phyloP scores from a whole-genome alignment of 345 rosid genomes.

The Clarkia xantiana region DNA sequence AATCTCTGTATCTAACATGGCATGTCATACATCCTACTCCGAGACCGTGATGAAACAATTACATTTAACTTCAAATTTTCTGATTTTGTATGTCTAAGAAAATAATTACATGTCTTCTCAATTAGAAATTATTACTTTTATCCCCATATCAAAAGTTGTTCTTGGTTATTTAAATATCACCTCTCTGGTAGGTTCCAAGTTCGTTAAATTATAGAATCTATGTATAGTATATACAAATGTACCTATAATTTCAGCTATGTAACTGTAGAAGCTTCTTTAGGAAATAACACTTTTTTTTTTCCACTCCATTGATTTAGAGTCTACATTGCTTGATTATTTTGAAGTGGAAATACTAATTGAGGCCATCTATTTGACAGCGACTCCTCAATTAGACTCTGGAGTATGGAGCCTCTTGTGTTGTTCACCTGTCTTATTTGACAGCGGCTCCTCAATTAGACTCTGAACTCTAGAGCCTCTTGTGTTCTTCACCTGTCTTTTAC shows the following conservation, averaged over 20 bases:
- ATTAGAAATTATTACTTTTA: conserved; percentile 20
- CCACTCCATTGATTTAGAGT: conserved; percentile 40
- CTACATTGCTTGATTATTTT: conserved; percentile 29
- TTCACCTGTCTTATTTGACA: too few species aligned
- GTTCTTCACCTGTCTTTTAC: conserved; percentile 42
- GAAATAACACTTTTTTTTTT: conserved; percentile 21
- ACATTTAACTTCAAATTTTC: background rate
- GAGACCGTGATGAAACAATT: conserved; percentile 21
- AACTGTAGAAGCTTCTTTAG: conserved; percentile 62
- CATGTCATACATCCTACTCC: conserved; percentile 44
- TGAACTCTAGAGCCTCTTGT: conserved; percentile 44
- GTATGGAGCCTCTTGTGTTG: too few species aligned
- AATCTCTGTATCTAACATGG: conserved; percentile 33
- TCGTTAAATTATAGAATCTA: conserved; percentile 23
- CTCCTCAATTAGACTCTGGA: too few species aligned
- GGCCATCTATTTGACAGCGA: conserved; percentile 42
- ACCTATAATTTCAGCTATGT: conserved; percentile 8
- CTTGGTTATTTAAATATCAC: conserved; percentile 54
- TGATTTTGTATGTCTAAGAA: background rate
- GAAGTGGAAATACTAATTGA: conserved; percentile 41
- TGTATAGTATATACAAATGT: too few species aligned
- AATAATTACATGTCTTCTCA: background rate
- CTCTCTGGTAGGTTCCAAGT: conserved; percentile 44
- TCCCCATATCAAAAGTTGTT: conserved; percentile 41
- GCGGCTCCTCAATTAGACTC: conserved; percentile 40